Conservation (phyloP, 345 rosid species). For the Arabis hirsuta region DNA sequence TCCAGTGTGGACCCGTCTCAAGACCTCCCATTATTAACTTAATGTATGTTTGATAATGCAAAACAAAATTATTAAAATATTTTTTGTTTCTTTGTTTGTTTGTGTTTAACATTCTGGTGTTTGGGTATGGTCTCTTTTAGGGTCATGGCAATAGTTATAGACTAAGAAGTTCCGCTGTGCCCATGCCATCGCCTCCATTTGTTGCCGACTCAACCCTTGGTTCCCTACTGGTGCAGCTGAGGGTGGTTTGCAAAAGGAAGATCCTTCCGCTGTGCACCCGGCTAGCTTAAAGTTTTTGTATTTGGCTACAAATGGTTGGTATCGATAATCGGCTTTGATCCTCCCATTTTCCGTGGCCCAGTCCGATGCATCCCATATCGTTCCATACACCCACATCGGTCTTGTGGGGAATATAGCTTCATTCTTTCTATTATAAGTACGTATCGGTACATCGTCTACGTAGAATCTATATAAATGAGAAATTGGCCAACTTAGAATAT, state of each 20-base stretch:
- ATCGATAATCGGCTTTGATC: slow-evolving; percentile 72
- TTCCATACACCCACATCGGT: slow-evolving; percentile 86
- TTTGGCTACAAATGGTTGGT: slow-evolving; percentile 79
- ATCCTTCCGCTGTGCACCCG: slow-evolving; percentile 54
- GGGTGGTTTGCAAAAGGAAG: slow-evolving; percentile 57
- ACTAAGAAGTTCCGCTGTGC: slow-evolving; percentile 73
- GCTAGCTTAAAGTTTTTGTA: slow-evolving; percentile 65
- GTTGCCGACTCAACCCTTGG: slow-evolving; percentile 62
- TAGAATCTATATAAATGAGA: slow-evolving; percentile 56
- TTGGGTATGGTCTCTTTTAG: slow-evolving; percentile 70
- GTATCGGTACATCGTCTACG: slow-evolving; percentile 87
- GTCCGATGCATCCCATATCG: slow-evolving; percentile 92
- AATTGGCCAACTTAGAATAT: not conserved
- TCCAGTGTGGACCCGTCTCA: slow-evolving; percentile 46
- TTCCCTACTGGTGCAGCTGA: slow-evolving; percentile 50
- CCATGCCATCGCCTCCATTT: slow-evolving; percentile 69
- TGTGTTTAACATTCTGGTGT: slow-evolving; percentile 81
- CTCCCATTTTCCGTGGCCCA: slow-evolving; percentile 96
- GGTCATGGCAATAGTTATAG: slow-evolving; percentile 82
- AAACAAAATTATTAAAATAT: slow-evolving; percentile 1
- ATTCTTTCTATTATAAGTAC: slow-evolving; percentile 68
- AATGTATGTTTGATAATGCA: slow-evolving; percentile 23
- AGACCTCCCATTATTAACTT: slow-evolving; percentile 37
- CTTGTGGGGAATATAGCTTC: slow-evolving; percentile 71
- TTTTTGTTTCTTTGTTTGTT: slow-evolving; percentile 13